Evolutionary conservation across 2,329 filamentous ascomycete genomes (phyloP).

Genomic region (Arthrobotrys sinensis): DNA sequence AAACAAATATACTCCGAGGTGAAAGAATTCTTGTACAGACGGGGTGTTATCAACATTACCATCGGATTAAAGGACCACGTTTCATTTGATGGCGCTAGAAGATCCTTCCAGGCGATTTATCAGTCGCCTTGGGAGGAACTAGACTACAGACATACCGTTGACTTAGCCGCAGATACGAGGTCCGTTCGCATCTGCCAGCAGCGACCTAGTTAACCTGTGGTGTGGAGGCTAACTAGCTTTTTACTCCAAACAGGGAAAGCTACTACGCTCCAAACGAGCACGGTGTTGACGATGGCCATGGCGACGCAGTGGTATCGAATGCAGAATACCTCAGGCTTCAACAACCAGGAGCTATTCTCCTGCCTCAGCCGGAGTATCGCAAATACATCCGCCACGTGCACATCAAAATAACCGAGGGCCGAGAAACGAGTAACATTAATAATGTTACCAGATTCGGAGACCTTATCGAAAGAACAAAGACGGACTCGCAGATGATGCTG

Average conservation of each 20-base stretch:
- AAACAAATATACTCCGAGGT: constrained; percentile 3
- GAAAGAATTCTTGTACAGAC: not conserved
- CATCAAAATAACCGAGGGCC: not conserved
- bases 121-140: not conserved
- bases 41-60: not conserved
- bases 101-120: not conserved
- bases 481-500: not conserved
- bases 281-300: no score
- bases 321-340: not conserved
- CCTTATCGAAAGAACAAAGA: not conserved
- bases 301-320: no score
- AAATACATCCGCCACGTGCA: not conserved
- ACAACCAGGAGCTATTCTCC: not conserved
- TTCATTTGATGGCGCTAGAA: not conserved
- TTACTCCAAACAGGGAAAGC: not conserved
- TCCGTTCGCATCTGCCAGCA: not conserved
- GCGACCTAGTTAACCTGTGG: no score
- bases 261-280: not conserved
- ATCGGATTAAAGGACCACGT: not conserved
- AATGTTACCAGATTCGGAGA: not conserved
- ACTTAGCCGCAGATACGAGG: not conserved
- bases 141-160: not conserved
- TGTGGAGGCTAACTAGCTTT: not conserved
- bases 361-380: not conserved
- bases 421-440: not conserved